Base-by-base conservation (phyloP, 805 yeast genomes). In the Tetrapisispora phaffii region DNA sequence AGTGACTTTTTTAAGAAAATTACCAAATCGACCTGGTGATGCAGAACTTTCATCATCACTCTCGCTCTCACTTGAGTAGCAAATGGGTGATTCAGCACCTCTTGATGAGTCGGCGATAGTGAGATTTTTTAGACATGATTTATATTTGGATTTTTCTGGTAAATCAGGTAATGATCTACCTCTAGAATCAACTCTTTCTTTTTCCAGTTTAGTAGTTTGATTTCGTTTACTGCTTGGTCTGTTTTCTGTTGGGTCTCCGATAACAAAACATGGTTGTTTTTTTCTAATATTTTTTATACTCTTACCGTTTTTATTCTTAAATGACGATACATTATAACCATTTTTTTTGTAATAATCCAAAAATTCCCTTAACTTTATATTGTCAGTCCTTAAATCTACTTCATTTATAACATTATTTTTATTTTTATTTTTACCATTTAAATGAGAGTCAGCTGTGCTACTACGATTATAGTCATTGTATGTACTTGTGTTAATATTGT, bases 81-180 rank as follows among this genome's bases (percentile, higher is more conserved):
- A 33, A 9, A 23, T 19, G 5, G 22, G 13, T 13, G 34, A 28
- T 5, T 29, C 35, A 22, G 7, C 22, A 9, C n/a, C 21, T 12
- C 13, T 9, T 12, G n/a, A 22, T 36, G 29, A 36, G 16, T 19
- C 20, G 3, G 7, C 26, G 13, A 19, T 19, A 12, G 28, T 28
- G 21, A 9, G 9, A 26, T 26, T 19, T 7, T 69, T 54, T 9
- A 77, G 60, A 1, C 79, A 78, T 2, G 80, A 69, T 6, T 79
- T 79, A 15, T 73, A 55, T 29, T 64, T 69, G 2, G 80, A 70
- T 40, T 46, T 55, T 21, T 56, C 57, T 2, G 80, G 80, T 53
- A 75, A 80, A 4, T 74, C 60, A 2, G 81, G 82, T 8, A 77
- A 60, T 7, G 71, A 72, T 50, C 74, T 69, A 0, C 74, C 74